Evolutionary conservation across 208 protist genomes (phyloP).

Genomic region (Trypanosoma avium): DNA sequence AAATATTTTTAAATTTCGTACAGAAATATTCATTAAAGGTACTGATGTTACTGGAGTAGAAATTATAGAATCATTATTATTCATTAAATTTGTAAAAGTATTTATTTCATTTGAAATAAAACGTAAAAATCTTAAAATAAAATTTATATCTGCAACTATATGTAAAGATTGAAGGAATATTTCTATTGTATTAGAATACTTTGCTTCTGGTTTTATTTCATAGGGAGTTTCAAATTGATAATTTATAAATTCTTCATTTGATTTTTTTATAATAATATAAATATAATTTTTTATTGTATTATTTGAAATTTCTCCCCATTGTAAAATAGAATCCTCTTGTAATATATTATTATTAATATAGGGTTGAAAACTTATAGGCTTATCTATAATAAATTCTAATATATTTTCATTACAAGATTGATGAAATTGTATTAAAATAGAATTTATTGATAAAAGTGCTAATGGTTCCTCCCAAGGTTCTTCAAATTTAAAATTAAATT

Average conservation of each 20-base stretch:
- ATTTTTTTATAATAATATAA: neutral
- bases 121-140: neutral
- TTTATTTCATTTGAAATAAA: constrained; percentile 6
- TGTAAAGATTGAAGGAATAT: neutral
- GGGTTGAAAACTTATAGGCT: constrained; percentile 13
- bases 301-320: constrained; percentile 5
- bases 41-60: constrained; percentile 3
- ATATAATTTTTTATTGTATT: neutral
- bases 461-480: constrained; percentile 29
- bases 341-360: neutral
- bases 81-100: constrained; percentile 4
- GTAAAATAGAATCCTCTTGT: constrained; percentile 1
- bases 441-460: constrained; percentile 4
- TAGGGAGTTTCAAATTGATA: constrained; percentile 21
- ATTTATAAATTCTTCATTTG: neutral
- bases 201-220: constrained; percentile 7
- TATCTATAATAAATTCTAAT: constrained; percentile 1
- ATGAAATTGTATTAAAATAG: neutral
- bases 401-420: neutral
- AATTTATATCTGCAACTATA: neutral
- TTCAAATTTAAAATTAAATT: constrained; percentile 10
- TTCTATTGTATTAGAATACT: constrained; percentile 2
- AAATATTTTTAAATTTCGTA: constrained; percentile 8
- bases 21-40: neutral
- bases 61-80: neutral